A percentile compares a stretch with the other conserved stretches of the same genome.
Evolutionary conservation across 1,139 yeast species (phyloP).

Genomic region (Nadsonia starkeyi-henricii): DNA sequence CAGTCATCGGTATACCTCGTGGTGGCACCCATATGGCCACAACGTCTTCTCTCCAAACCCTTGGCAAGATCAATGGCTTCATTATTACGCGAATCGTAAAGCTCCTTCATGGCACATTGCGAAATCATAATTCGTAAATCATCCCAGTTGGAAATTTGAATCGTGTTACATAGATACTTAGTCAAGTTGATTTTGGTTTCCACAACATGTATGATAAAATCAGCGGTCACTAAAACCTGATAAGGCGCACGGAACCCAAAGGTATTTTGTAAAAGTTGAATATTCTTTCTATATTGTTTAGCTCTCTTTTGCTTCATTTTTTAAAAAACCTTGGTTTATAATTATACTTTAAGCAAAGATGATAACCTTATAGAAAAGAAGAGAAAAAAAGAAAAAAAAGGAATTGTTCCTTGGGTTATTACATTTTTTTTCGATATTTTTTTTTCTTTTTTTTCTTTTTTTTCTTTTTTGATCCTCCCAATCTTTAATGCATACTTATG

Average conservation of each 20-base stretch:
- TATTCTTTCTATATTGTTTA: constrained; percentile 83
- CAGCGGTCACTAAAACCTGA: constrained; percentile 74
- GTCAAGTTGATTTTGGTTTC: constrained; percentile 55
- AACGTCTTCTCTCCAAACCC: constrained; percentile 64
- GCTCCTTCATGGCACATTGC: constrained; percentile 84
- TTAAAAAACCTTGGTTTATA: background rate
- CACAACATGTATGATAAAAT: constrained; percentile 51
- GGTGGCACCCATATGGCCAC: constrained; percentile 31
- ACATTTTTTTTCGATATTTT: too few relatives aligned
- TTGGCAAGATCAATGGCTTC: constrained; percentile 70
- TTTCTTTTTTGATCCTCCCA: too few relatives aligned
- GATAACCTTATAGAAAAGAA: too few relatives aligned
- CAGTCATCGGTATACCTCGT: background rate
- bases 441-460: too few relatives aligned
- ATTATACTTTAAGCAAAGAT: too few relatives aligned
- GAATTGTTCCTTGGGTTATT: too few relatives aligned
- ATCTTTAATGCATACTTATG: too few relatives aligned
- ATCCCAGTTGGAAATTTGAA: constrained; percentile 37
- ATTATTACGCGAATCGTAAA: constrained; percentile 59
- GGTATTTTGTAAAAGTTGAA: constrained; percentile 67
- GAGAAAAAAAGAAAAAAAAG: too few relatives aligned
- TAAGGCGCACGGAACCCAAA: constrained; percentile 92
- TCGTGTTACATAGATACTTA: constrained; percentile 66
- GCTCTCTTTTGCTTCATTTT: constrained; percentile 93
- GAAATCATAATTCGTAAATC: constrained; percentile 61